phyloP scores from a whole-genome alignment of 2,329 filamentous ascomycete species.

The Ophiocordyceps polyrhachis-furcata region DNA sequence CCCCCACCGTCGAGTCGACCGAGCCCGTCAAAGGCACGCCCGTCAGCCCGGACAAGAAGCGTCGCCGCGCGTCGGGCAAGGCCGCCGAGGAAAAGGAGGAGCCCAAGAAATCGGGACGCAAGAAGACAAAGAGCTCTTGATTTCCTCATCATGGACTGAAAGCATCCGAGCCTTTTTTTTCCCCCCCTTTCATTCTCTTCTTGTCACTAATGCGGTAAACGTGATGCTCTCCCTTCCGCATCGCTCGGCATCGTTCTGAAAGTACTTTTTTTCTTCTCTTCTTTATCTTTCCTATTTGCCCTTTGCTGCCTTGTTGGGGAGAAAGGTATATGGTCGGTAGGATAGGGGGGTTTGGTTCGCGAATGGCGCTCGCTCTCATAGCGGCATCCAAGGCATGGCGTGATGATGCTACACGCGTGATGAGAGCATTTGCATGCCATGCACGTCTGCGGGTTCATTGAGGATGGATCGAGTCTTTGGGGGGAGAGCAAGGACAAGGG shows the following conservation, averaged over 20 bases:
- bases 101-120: conserved; percentile 39
- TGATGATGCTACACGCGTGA: not conserved
- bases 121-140: conserved; percentile 31
- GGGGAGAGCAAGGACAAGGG: too few relatives aligned
- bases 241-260: not conserved
- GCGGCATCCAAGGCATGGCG: not conserved
- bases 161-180: not conserved
- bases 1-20: conserved; percentile 16
- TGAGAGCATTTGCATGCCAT: not conserved
- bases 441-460: not conserved
- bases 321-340: not conserved
- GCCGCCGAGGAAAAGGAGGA: conserved; percentile 34
- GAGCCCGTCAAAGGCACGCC: conserved; percentile 21
- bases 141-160: not conserved
- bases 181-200: not conserved
- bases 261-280: not conserved
- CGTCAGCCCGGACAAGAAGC: conserved; percentile 43
- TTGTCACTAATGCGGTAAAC: not conserved
- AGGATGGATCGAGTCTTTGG: too few relatives aligned
- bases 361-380: not conserved
- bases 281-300: not conserved
- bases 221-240: not conserved
- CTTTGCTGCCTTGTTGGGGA: not conserved
- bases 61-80: conserved; percentile 37
- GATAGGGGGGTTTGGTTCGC: not conserved